A percentile compares a stretch with the other conserved stretches of the same genome.
Evolutionary conservation across 78 protist genomes (phyloP).

Genomic region (Creolimax fragrantissima): DNA sequence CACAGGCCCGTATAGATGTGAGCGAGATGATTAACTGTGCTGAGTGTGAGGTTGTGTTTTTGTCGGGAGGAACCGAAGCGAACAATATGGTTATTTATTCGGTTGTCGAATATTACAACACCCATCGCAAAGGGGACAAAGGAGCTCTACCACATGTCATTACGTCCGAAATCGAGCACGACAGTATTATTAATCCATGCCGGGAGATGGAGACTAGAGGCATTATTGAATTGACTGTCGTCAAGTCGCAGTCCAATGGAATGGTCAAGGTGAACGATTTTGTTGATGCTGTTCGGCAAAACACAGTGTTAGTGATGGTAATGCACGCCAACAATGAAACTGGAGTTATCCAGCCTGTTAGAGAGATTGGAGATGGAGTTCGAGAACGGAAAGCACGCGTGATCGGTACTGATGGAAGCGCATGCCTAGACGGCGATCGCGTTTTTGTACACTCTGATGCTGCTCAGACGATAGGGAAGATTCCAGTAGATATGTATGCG

Average conservation of each 20-base stretch:
- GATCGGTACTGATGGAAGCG: too few species aligned
- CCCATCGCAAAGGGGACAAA: neutral
- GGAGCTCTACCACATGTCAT: neutral
- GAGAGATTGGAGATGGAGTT: neutral
- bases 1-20: neutral
- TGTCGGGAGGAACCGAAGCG: slow-evolving; percentile 38
- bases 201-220: neutral
- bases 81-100: slow-evolving; percentile 38
- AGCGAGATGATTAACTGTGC: neutral
- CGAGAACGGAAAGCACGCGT: neutral
- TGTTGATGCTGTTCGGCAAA: neutral
- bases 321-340: slow-evolving; percentile 60
- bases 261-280: neutral
- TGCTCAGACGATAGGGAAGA: slow-evolving; percentile 45
- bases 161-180: neutral
- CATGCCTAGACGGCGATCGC: neutral
- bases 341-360: slow-evolving; percentile 35
- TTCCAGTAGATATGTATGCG: slow-evolving; percentile 6
- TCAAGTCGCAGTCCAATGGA: neutral
- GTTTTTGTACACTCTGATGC: slow-evolving; percentile 54
- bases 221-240: neutral
- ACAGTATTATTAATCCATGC: neutral
- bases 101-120: neutral
- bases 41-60: neutral
- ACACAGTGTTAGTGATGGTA: slow-evolving; percentile 15